Evolutionary conservation across 1,139 yeast genomes (phyloP), one percentile per base, ranked within the genome.

Genomic region (Arxiozyma bovina): DNA sequence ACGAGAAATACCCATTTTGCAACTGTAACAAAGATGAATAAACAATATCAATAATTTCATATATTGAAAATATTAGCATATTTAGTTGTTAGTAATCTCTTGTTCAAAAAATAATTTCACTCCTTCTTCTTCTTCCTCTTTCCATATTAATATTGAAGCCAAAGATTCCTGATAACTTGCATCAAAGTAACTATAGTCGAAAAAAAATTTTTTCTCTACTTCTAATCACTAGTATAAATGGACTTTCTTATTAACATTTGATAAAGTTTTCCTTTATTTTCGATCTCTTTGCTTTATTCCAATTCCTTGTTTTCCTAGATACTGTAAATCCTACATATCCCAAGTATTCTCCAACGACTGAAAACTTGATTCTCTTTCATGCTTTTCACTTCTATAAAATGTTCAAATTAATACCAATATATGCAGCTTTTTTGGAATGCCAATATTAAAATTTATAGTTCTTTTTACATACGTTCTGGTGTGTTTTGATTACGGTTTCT

Each of bases 1-100:
- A 86, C 99, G 94, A 81, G 98, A 91, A 87, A 93, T 93, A 91
- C 99, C 98, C 99, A 93, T 93, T 71, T 73, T 79, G 73, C 41
- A 45, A 45, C 48, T 45, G 48, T 45, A 45, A 25, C 15, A 25
- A 44, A 25, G 17, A 25, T 8, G 12, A 17, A 25, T 25, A 23
- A 15, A 23, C 6, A 18, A 15, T 18, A 12, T 1, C n/a, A 11
- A 43, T 43, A 20, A 21, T 43, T 8, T 22, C 5, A 5, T 2
- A 21, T 43, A n/a, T 43, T 21, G 25, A 25, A 25, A 27, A 9
- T 27, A 45, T 18, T 45, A 15, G 4, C 4, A 34, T 34, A 34
- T 9, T 15, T 15, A 34, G 12, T 34, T 34, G 49, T 46, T 46
- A 46, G 49, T 46, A 46, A 46, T 34, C 40, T 34, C 40, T 34